A percentile compares a stretch with the other conserved stretches of the same genome.
Conservation (phyloP, 768 basidiomycete species). For the Agaricus sinodeliciosus region DNA sequence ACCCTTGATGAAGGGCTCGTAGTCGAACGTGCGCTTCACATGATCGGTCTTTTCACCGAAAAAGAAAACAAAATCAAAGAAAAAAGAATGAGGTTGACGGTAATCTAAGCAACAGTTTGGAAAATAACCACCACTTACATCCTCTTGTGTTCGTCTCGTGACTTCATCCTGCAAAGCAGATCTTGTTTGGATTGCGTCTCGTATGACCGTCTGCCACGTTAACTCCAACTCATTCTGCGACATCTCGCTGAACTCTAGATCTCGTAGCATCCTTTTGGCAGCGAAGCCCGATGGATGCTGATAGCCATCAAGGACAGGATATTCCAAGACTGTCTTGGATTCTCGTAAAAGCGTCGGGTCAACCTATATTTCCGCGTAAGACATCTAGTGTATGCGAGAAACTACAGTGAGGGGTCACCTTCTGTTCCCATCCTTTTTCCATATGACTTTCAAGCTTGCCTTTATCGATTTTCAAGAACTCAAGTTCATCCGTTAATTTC, state of each 20-base stretch:
- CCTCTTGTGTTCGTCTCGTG: conserved; percentile 30
- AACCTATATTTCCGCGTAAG: conserved; percentile 24
- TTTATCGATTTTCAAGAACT: conserved; percentile 45
- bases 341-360: conserved; percentile 27
- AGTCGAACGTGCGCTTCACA: conserved; percentile 54
- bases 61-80: background rate
- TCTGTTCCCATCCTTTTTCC: conserved; percentile 29
- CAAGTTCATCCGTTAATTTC: conserved; percentile 43
- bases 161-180: conserved; percentile 45
- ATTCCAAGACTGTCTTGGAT: conserved; percentile 20
- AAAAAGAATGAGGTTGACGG: background rate
- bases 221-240: conserved; percentile 24
- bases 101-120: background rate
- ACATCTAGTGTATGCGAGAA: background rate
- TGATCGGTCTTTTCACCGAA: conserved; percentile 41
- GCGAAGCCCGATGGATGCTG: conserved; percentile 38
- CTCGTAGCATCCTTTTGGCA: conserved; percentile 32
- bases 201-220: conserved; percentile 44
- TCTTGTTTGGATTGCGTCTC: conserved; percentile 32
- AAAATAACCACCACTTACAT: conserved; percentile 30
- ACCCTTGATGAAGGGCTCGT: conserved; percentile 51
- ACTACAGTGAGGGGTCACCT: conserved; percentile 22
- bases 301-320: conserved; percentile 15
- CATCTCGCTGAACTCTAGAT: conserved; percentile 39
- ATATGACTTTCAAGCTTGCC: conserved; percentile 38